A percentile compares a stretch with the other conserved stretches of the same genome.
Evolutionary conservation across 768 basidiomycete species (phyloP).

Genomic region (Leccinum pellstonianum): DNA sequence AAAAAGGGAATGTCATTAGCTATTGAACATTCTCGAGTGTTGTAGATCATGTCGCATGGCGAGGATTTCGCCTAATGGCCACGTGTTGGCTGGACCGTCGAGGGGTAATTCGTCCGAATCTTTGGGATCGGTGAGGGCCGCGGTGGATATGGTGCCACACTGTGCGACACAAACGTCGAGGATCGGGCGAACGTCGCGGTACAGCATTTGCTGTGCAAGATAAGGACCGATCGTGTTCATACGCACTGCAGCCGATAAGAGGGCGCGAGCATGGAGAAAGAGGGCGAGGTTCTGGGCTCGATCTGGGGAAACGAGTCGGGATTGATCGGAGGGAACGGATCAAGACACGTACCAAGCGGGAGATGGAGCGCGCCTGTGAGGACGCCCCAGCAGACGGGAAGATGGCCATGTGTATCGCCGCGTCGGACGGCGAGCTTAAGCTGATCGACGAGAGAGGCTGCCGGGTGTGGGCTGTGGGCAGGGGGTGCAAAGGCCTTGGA

Average conservation of each 20-base stretch:
- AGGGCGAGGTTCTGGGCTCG: conserved; percentile 85
- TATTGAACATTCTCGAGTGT: conserved; percentile 97
- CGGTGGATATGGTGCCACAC: conserved; percentile 51
- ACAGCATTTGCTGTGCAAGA: conserved; percentile 80
- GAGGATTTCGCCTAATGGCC: conserved; percentile 95
- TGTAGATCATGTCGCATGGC: conserved; percentile 89
- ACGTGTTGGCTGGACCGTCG: conserved; percentile 80
- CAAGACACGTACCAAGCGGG: conserved; percentile 53
- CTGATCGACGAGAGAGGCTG: conserved; percentile 50
- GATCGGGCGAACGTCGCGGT: conserved; percentile 68
- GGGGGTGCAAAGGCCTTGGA: conserved; percentile 64
- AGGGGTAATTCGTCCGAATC: conserved; percentile 25
- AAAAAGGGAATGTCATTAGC: conserved; percentile 34
- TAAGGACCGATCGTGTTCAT: conserved; percentile 94
- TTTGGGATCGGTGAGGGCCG: conserved; percentile 30
- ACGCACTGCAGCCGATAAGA: conserved; percentile 90
- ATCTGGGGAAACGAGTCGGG: conserved; percentile 44
- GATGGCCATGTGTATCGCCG: conserved; percentile 72
- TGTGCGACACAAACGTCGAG: conserved; percentile 53
- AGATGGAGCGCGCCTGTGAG: conserved; percentile 76
- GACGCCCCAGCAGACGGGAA: conserved; percentile 89
- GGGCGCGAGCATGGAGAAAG: conserved; percentile 86
- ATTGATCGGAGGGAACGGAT: neutral
- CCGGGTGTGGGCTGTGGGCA: conserved; percentile 13
- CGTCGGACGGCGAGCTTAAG: conserved; percentile 68